Evolutionary conservation across 129 eudicot genomes (phyloP).

Genomic region (Logfia minima): DNA sequence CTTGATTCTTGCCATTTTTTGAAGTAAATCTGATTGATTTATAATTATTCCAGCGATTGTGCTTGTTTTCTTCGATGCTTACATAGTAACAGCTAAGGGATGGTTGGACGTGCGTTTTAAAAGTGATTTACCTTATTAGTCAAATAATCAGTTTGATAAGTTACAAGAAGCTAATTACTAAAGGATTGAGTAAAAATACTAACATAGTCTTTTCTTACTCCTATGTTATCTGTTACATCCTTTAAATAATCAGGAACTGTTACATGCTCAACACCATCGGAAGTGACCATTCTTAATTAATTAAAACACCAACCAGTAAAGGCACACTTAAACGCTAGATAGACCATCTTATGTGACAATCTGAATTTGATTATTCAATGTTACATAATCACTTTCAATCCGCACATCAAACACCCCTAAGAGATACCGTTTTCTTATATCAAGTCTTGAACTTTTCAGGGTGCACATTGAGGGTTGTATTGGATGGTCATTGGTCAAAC

Average conservation of each 20-base stretch:
- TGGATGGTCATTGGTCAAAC: conserved; percentile 21
- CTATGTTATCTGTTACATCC: neutral
- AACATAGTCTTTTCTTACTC: neutral
- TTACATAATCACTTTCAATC: neutral
- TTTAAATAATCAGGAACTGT: neutral
- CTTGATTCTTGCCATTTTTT: conserved; percentile 13
- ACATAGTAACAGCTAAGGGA: conserved; percentile 12
- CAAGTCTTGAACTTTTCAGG: conserved; percentile 28
- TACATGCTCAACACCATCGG: neutral
- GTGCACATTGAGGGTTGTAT: conserved; percentile 25
- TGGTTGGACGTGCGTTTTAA: neutral
- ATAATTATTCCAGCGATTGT: neutral
- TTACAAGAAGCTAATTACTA: neutral
- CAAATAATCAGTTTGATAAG: neutral
- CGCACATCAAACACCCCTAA: neutral
- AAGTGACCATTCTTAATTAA: neutral
- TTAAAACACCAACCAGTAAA: neutral
- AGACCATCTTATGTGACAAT: neutral
- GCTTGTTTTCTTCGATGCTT: neutral
- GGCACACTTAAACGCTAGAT: neutral
- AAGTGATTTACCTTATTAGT: neutral
- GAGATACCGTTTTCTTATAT: conserved; percentile 24
- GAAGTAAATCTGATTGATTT: conserved; percentile 14
- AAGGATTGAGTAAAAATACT: neutral
- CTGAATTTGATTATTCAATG: conserved; percentile 4